These are phyloP conservation scores for Colletotrichum lupini DNA, from an alignment of 2,329 filamentous ascomycete genomes.

Conservation along the genomic window DNA sequence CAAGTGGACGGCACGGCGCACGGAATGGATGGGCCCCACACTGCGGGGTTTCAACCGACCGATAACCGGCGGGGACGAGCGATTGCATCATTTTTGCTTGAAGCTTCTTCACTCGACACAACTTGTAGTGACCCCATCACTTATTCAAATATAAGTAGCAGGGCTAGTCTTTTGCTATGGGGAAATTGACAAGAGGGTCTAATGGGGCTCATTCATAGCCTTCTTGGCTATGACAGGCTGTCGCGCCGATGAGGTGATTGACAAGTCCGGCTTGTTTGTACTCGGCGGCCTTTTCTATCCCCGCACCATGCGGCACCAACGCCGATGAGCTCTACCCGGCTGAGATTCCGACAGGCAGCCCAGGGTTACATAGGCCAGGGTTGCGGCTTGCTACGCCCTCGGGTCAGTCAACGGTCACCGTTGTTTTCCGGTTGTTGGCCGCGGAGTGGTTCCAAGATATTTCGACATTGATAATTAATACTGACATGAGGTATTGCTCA, in stretches of 20 bases:
- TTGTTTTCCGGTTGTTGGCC: not conserved
- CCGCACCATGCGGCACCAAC: not conserved
- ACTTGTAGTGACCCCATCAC: not conserved
- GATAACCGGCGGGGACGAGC: constrained; percentile 28
- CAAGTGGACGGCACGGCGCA: constrained; percentile 20
- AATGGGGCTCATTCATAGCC: not conserved
- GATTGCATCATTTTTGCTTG: constrained; percentile 28
- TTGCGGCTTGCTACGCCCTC: not conserved
- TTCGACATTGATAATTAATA: not conserved
- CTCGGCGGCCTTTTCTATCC: constrained; percentile 16
- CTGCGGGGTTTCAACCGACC: constrained; percentile 30
- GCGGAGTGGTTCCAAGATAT: not conserved
- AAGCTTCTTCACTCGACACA: not conserved
- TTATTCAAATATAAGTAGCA: not conserved
- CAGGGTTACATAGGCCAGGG: not conserved
- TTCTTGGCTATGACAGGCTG: not conserved
- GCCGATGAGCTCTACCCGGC: not conserved
- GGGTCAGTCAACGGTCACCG: not conserved
- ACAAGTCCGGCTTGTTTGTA: not conserved
- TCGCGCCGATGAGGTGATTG: constrained; percentile 10
- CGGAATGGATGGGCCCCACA: constrained; percentile 30
- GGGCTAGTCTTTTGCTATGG: not conserved
- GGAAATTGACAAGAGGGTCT: not conserved
- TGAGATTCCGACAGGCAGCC: not conserved
- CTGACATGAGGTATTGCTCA: not conserved